phyloP scores from a whole-genome alignment of 2,329 filamentous ascomycete species.

The Fusarium nisikadoi region DNA sequence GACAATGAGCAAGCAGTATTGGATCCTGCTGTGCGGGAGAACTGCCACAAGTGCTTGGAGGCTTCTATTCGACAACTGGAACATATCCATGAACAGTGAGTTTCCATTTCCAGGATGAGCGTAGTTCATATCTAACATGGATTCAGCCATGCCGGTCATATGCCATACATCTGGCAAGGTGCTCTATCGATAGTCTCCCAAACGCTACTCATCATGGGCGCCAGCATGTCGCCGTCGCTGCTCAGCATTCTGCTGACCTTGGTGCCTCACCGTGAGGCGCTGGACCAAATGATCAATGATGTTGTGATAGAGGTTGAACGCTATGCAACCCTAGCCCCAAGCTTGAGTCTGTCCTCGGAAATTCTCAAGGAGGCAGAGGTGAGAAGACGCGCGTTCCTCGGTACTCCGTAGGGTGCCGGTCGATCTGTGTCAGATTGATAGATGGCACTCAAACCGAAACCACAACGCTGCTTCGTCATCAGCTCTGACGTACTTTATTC shows the following conservation, averaged over 20 bases:
- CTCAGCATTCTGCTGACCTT: conserved; percentile 70
- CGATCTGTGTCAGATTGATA: neutral
- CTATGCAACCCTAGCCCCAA: conserved; percentile 80
- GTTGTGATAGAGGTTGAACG: conserved; percentile 80
- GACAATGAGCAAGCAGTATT: conserved; percentile 79
- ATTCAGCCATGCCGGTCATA: conserved; percentile 78
- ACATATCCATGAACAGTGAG: conserved; percentile 80
- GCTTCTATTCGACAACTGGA: conserved; percentile 83
- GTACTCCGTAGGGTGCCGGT: conserved; percentile 50
- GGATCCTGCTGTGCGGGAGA: conserved; percentile 78
- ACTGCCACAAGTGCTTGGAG: conserved; percentile 83
- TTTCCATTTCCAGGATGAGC: conserved; percentile 27
- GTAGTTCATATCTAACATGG: conserved; percentile 13
- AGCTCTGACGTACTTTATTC: neutral
- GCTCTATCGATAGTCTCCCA: conserved; percentile 86
- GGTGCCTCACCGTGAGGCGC: conserved; percentile 66
- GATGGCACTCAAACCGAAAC: neutral
- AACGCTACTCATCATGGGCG: conserved; percentile 84
- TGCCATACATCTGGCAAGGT: conserved; percentile 88
- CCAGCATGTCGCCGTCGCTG: conserved; percentile 81
- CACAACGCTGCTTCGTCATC: neutral
- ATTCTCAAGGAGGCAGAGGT: conserved; percentile 84
- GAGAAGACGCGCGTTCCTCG: conserved; percentile 72
- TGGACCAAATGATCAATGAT: conserved; percentile 81
- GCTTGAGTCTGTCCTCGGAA: conserved; percentile 78